A percentile compares a stretch with the other conserved stretches of the same genome.
phyloP scores from a whole-genome alignment of 2,329 filamentous ascomycete species.

The Dactylella cylindrospora region DNA sequence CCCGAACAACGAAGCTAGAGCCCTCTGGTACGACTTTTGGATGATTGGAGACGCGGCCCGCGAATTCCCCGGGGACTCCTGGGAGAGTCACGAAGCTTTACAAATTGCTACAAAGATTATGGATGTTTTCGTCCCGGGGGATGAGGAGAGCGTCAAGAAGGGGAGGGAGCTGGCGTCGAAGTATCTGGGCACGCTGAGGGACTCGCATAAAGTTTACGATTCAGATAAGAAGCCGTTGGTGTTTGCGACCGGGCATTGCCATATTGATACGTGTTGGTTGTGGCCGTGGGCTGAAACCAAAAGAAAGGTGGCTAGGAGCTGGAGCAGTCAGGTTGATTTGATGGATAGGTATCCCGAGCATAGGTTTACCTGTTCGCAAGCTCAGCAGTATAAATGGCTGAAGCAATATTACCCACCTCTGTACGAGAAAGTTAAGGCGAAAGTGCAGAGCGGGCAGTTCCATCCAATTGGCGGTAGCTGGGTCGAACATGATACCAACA shows the following conservation, averaged over 20 bases:
- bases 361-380: slow-evolving; percentile 87
- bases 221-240: slow-evolving; percentile 73
- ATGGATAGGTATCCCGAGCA: slow-evolving; percentile 95
- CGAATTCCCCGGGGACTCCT: slow-evolving; percentile 84
- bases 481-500: slow-evolving; percentile 98
- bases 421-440: slow-evolving; percentile 85
- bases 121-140: slow-evolving; percentile 79
- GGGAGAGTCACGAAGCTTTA: slow-evolving; percentile 72
- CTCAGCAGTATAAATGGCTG: slow-evolving; percentile 97
- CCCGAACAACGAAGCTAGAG: slow-evolving; percentile 80
- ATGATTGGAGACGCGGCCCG: slow-evolving; percentile 89
- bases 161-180: slow-evolving; percentile 79
- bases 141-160: slow-evolving; percentile 73
- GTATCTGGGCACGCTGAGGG: slow-evolving; percentile 77
- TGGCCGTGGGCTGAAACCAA: slow-evolving; percentile 99
- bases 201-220: slow-evolving; percentile 82
- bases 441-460: slow-evolving; percentile 87
- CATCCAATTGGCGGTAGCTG: slow-evolving; percentile 96
- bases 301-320: slow-evolving; percentile 84
- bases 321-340: slow-evolving; percentile 93
- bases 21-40: slow-evolving; percentile 90
- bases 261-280: slow-evolving; percentile 97
- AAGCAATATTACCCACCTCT: slow-evolving; percentile 84
- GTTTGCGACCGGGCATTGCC: slow-evolving; percentile 89
- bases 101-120: slow-evolving; percentile 85